phyloP scores from a whole-genome alignment of 495 filamentous ascomycete species.

The Tuber calosporum region DNA sequence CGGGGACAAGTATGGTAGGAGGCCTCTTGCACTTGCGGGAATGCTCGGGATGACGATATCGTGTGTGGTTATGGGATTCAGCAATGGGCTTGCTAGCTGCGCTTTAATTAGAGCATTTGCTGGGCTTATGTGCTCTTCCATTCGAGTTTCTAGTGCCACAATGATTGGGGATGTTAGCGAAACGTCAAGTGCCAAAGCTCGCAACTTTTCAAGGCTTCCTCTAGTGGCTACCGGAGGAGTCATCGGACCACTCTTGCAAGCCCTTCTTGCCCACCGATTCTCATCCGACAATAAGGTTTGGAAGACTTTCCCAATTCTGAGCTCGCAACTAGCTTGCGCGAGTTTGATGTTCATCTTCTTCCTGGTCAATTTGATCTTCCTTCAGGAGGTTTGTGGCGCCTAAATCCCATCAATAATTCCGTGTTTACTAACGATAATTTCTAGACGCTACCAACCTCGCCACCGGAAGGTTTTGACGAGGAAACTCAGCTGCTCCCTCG shows the following conservation, averaged over 20 bases:
- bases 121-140: slow-evolving; percentile 45
- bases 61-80: slow-evolving; percentile 47
- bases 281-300: slow-evolving; percentile 42
- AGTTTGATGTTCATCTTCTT: slow-evolving; percentile 44
- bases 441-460: slow-evolving; percentile 42
- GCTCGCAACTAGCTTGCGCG: slow-evolving; percentile 46
- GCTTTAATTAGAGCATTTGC: slow-evolving; percentile 46
- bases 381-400: slow-evolving; percentile 44
- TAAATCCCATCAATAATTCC: not conserved
- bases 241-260: slow-evolving; percentile 45
- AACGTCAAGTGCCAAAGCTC: slow-evolving; percentile 42
- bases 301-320: slow-evolving; percentile 44
- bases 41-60: slow-evolving; percentile 44
- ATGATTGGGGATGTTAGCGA: slow-evolving; percentile 48
- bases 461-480: slow-evolving; percentile 21
- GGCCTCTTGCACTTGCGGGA: slow-evolving; percentile 44
- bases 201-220: slow-evolving; percentile 45
- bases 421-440: slow-evolving; percentile 4
- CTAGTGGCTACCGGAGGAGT: slow-evolving; percentile 46
- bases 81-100: slow-evolving; percentile 43
- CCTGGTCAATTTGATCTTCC: slow-evolving; percentile 41
- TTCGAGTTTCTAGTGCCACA: slow-evolving; percentile 44
- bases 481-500: slow-evolving; percentile 27
- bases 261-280: slow-evolving; percentile 41
- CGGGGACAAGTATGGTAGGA: slow-evolving; percentile 44